phyloP scores from a whole-genome alignment of 2,329 filamentous ascomycete species.

The Colletotrichum spaethianum region DNA sequence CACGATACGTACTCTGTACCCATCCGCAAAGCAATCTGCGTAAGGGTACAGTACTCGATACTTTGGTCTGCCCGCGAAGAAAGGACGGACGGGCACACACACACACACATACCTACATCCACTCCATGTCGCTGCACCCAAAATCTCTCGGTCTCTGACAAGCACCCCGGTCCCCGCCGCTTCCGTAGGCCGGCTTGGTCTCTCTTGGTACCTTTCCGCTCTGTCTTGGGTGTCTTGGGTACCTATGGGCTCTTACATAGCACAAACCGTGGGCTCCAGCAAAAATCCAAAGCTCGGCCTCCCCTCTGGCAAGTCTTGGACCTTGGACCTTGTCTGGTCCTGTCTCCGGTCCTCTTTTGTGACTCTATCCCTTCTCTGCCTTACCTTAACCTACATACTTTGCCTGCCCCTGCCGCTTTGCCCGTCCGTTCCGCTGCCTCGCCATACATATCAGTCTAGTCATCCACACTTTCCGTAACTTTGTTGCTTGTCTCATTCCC shows the following conservation, averaged over 20 bases:
- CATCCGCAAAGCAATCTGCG: background rate
- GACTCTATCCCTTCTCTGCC: constrained; percentile 31
- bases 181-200: constrained; percentile 40
- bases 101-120: background rate
- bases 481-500: constrained; percentile 29
- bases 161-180: constrained; percentile 42
- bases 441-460: constrained; percentile 41
- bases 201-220: constrained; percentile 35
- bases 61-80: background rate
- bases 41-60: constrained; percentile 8
- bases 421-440: constrained; percentile 33
- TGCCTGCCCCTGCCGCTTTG: constrained; percentile 24
- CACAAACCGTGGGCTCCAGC: constrained; percentile 8
- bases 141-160: constrained; percentile 39
- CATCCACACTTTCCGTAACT: constrained; percentile 38
- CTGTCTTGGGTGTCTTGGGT: constrained; percentile 27
- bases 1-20: constrained; percentile 9
- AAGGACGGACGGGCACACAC: constrained; percentile 8
- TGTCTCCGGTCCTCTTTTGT: constrained; percentile 19
- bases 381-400: constrained; percentile 41
- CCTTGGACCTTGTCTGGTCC: constrained; percentile 27
- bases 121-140: constrained; percentile 12
- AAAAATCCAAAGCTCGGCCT: constrained; percentile 22
- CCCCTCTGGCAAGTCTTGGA: constrained; percentile 13
- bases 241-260: constrained; percentile 16